Conservation (phyloP, 306 rosid genomes). For the Begonia loranthoides region DNA sequence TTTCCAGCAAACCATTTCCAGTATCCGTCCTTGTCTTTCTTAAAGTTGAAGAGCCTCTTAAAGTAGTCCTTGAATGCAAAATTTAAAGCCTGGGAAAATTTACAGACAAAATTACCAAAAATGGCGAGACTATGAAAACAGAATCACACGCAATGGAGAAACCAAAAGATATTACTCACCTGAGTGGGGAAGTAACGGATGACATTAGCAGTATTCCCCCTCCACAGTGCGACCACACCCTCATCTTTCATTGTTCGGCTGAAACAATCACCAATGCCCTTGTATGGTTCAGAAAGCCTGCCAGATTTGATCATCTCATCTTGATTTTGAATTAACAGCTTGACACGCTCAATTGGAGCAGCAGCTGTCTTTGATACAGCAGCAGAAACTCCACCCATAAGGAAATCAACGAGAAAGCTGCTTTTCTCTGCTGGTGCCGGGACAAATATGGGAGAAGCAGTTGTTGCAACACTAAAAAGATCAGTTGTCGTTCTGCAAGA, state of each 20-base stretch:
- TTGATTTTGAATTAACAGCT: conserved; percentile 54
- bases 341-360: conserved; percentile 54
- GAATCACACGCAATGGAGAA: background rate
- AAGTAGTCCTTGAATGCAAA: conserved; percentile 63
- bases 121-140: no score
- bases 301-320: conserved; percentile 52
- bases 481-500: conserved; percentile 26
- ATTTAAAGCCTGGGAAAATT: conserved; percentile 37
- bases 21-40: conserved; percentile 59
- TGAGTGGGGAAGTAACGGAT: conserved; percentile 67
- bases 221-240: conserved; percentile 35
- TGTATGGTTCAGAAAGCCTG: conserved; percentile 51
- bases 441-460: conserved; percentile 38
- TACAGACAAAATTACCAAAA: conserved; percentile 2
- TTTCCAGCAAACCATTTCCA: conserved; percentile 60
- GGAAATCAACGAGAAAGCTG: conserved; percentile 35
- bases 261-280: conserved; percentile 59
- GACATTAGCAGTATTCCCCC: conserved; percentile 59
- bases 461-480: conserved; percentile 21
- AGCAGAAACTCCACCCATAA: conserved; percentile 67
- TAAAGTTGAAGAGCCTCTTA: conserved; percentile 59
- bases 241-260: conserved; percentile 31
- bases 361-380: conserved; percentile 65
- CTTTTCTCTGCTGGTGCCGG: conserved; percentile 53
- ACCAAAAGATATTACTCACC: conserved; percentile 22